Percentiles rank a stretch among this genome's conserved stretches.
phyloP scores from a whole-genome alignment of 2,329 filamentous ascomycete genomes.

The Thielaviopsis euricoi region DNA sequence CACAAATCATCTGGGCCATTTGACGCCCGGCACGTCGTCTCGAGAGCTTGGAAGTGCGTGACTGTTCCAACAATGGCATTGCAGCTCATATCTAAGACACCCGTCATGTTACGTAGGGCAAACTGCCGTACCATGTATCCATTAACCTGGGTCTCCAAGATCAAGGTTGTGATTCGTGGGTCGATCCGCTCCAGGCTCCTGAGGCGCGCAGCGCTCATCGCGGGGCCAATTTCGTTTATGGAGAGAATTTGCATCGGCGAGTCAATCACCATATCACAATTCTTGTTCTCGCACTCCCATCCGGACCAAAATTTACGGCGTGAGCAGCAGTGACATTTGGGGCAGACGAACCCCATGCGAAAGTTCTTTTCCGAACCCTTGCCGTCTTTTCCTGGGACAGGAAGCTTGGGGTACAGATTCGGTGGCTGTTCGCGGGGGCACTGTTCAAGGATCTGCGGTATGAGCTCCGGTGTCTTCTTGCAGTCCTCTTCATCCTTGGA shows the following conservation, averaged over 20 bases:
- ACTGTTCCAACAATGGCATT: not conserved
- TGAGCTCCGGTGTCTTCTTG: not conserved
- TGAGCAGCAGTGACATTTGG: conserved; percentile 43
- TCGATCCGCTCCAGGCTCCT: not conserved
- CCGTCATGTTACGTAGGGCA: not conserved
- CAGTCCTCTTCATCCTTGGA: not conserved
- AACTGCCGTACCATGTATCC: conserved; percentile 10
- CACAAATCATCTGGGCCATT: conserved; percentile 49
- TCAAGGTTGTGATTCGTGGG: conserved; percentile 13
- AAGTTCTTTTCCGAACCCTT: conserved; percentile 32
- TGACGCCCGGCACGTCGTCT: conserved; percentile 16
- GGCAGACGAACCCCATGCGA: conserved; percentile 51
- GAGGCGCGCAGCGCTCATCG: not conserved
- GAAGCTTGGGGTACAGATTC: conserved; percentile 21
- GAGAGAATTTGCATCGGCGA: conserved; percentile 16
- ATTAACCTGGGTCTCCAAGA: not conserved
- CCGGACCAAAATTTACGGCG: conserved; percentile 42
- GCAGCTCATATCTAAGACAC: not conserved
- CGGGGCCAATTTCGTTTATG: conserved; percentile 13
- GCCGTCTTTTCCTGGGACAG: conserved; percentile 20
- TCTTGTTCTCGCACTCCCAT: conserved; percentile 40
- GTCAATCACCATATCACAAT: conserved; percentile 30
- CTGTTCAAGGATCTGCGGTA: not conserved
- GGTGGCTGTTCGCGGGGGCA: conserved; percentile 4
- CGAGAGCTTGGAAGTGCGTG: conserved; percentile 26